phyloP scores from a whole-genome alignment of 495 filamentous ascomycete genomes.

The Hypoxylon perforatum region DNA sequence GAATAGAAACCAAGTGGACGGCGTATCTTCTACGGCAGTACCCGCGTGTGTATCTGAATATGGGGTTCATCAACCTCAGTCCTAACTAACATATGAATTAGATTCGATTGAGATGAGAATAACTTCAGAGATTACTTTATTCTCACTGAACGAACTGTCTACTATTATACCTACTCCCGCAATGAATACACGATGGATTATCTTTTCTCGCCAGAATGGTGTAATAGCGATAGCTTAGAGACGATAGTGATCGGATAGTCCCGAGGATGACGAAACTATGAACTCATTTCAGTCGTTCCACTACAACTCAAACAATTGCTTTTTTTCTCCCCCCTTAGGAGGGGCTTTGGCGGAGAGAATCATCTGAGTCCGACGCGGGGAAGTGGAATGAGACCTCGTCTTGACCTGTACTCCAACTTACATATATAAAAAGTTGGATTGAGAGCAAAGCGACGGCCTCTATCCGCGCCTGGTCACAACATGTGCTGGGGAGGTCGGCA shows the following conservation, averaged over 20 bases:
- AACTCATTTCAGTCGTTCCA: background rate
- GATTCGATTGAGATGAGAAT: too few relatives aligned
- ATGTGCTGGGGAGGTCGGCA: slow-evolving; percentile 4
- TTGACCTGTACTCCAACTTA: background rate
- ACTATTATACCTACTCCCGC: too few relatives aligned
- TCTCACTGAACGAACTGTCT: too few relatives aligned
- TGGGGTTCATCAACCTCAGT: too few relatives aligned
- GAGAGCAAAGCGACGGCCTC: background rate
- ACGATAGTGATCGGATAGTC: background rate
- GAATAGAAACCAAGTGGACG: too few relatives aligned
- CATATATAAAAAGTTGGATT: background rate
- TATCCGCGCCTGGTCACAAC: background rate
- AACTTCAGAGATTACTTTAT: too few relatives aligned
- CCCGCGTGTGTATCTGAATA: too few relatives aligned
- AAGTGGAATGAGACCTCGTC: background rate
- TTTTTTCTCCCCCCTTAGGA: background rate
- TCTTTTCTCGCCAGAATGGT: too few relatives aligned
- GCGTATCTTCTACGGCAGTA: too few relatives aligned
- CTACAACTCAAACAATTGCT: background rate
- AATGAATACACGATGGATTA: too few relatives aligned
- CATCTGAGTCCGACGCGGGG: background rate
- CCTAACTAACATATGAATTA: too few relatives aligned
- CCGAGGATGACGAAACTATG: background rate
- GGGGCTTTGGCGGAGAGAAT: too few relatives aligned
- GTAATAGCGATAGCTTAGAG: background rate